Base-by-base conservation (phyloP, 129 eudicot species). In the Kitagawia praeruptora region DNA sequence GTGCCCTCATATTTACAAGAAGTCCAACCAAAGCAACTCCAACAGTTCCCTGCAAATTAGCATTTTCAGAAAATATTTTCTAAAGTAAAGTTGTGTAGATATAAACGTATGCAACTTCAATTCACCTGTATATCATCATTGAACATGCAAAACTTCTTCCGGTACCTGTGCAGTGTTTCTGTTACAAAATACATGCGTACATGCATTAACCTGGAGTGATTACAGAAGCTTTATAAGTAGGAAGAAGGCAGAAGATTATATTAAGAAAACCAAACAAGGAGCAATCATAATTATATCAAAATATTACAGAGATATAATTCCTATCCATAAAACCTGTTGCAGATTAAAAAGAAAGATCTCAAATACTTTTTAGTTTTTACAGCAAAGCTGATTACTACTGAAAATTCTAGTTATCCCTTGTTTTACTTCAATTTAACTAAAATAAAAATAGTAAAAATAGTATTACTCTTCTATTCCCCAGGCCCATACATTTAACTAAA, bases 21-120 rank as follows among this genome's bases (percentile, higher is more conserved):
- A 96, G 83, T 80, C 99, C 99, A 78, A 97, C 99, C 79, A 96
- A 82, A 66, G 98, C 97, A 80, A 96, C 98, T 71, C 99, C 99
- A 76, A 98, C 99, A 81, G 98, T 96, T 79, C 99, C 99, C 99
- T 96, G 66, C 34, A 58, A 31, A 27, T 64, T 6, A 74, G 51
- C 64, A 39, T 49, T 61, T 49, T 15, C 37, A 48, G 48, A 39
- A 4, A 79, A 67, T 74, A 18, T 74, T 76, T 19, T 2, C 19
- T 11, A 21, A 78, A 54, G 23, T 28, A 70, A 39, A 70, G 40
- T 0, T n/a, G 40, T 56, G 21, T 15, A 38, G 77, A 38, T 31
- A 73, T 28, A 81, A 73, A 82, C 64, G 63, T 39, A 63, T 44
- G 49, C 19, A 53, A 23, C 73, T 58, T 13, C 3, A 44, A 61